Base-by-base conservation (phyloP, 257 asterid species). In the Capsicum chinense region DNA sequence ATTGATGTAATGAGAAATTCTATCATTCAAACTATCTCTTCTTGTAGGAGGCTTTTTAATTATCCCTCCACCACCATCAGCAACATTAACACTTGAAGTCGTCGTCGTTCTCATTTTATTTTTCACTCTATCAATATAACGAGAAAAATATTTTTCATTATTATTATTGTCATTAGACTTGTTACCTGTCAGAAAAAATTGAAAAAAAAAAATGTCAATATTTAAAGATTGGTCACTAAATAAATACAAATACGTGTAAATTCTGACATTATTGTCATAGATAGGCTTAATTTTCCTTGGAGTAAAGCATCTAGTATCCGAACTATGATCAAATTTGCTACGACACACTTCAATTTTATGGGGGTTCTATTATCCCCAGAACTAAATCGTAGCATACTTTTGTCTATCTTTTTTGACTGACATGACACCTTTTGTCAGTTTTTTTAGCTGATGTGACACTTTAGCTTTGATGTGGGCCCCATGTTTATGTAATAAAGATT, bases 21-120 rank as follows among this genome's bases (percentile, higher is more conserved):
- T 91, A 80, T 90, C 90, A 69, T 90, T 88, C 58, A 92, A 86
- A 83, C 95, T 93, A 37, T 92, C 94, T 82, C 89, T 88, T 85
- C 86, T 90, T 21, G 82, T 68, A 0, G 88, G 59, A 59, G 13
- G 47, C 58, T 74, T 90, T 7, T 33, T 50, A 44, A 54, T 26
- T 42, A 3, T 17, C 56, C 17, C 17, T 58, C 50, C 37, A n/a
- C 81, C 56, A 12, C 8, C 78, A 39, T 44, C 60, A 13, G 62
- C 50, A 44, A 1, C 86, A 9, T 87, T 88, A 78, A 87, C 69
- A 50, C 78, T 82, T 5, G 94, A 85, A 6, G 37, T 48, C 0
- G 44, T 42, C 35, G 48, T 42, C 35, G 48, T 84, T 85, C 85
- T 76, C 91, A 90, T 80, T 39, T 85, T 87, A 39, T 68, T 79